Evolutionary conservation across 768 basidiomycete genomes (phyloP).

Genomic region (Mycena venus): DNA sequence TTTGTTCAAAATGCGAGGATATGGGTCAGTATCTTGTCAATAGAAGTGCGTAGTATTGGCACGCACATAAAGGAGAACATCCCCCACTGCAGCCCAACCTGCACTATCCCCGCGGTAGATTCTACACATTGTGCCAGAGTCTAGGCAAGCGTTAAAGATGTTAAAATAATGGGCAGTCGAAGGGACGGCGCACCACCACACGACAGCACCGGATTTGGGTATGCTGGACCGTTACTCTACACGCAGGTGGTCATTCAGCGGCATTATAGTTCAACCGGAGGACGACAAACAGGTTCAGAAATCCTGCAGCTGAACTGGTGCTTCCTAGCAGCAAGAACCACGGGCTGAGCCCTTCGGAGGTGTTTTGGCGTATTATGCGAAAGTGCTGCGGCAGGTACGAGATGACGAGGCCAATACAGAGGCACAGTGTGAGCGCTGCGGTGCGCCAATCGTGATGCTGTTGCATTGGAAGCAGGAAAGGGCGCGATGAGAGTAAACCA

Average conservation of each 20-base stretch:
- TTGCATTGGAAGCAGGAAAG: neutral
- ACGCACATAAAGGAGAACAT: constrained; percentile 88
- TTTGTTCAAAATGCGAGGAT: neutral
- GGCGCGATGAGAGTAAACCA: neutral
- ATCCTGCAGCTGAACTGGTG: constrained; percentile 83
- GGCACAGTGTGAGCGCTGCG: constrained; percentile 71
- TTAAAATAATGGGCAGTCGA: neutral
- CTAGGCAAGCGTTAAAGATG: constrained; percentile 51
- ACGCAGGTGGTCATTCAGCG: constrained; percentile 36
- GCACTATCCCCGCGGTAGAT: constrained; percentile 82
- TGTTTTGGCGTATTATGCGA: constrained; percentile 81
- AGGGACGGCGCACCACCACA: constrained; percentile 72
- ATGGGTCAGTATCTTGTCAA: neutral
- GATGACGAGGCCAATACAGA: constrained; percentile 80
- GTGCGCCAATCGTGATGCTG: constrained; percentile 84
- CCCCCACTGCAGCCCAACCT: constrained; percentile 87
- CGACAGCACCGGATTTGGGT: constrained; percentile 85
- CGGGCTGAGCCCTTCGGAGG: constrained; percentile 92
- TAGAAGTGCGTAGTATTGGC: neutral
- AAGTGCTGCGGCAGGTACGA: constrained; percentile 92
- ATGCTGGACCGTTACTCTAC: constrained; percentile 88
- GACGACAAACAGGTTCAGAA: constrained; percentile 73
- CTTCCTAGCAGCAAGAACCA: constrained; percentile 92
- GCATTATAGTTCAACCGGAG: constrained; percentile 1
- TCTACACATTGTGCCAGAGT: constrained; percentile 59